phyloP scores from a whole-genome alignment of 78 protist species.

The Speleostelium caveatum region DNA sequence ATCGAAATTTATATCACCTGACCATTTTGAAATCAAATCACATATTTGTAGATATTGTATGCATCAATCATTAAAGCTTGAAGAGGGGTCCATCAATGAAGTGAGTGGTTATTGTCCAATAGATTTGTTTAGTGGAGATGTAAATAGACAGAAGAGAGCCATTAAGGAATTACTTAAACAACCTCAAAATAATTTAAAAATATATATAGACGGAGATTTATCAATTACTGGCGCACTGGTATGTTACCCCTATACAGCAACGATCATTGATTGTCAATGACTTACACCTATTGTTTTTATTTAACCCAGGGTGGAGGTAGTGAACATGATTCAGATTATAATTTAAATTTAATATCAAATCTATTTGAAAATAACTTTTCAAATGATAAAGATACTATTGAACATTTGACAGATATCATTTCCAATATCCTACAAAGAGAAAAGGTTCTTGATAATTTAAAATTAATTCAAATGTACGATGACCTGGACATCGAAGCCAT shows the following conservation, averaged over 20 bases:
- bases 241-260: no score
- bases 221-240: constrained; percentile 49
- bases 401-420: neutral
- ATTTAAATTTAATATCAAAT: neutral
- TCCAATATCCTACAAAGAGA: constrained; percentile 19
- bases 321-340: neutral
- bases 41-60: constrained; percentile 67
- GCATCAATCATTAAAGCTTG: constrained; percentile 55
- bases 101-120: constrained; percentile 55
- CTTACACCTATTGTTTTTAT: no score
- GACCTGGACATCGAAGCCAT: constrained; percentile 39
- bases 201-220: constrained; percentile 51
- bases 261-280: no score
- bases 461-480: constrained; percentile 26
- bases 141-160: constrained; percentile 19
- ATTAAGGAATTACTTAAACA: constrained; percentile 8
- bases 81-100: constrained; percentile 26
- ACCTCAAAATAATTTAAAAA: constrained; percentile 71
- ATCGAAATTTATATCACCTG: neutral
- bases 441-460: constrained; percentile 1
- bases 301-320: constrained; percentile 77
- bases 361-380: neutral
- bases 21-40: neutral
- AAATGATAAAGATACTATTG: neutral
- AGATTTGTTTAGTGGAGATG: constrained; percentile 54